Evolutionary conservation across 2,329 filamentous ascomycete species (phyloP).

Genomic region (Phaeoacremonium minimum): DNA sequence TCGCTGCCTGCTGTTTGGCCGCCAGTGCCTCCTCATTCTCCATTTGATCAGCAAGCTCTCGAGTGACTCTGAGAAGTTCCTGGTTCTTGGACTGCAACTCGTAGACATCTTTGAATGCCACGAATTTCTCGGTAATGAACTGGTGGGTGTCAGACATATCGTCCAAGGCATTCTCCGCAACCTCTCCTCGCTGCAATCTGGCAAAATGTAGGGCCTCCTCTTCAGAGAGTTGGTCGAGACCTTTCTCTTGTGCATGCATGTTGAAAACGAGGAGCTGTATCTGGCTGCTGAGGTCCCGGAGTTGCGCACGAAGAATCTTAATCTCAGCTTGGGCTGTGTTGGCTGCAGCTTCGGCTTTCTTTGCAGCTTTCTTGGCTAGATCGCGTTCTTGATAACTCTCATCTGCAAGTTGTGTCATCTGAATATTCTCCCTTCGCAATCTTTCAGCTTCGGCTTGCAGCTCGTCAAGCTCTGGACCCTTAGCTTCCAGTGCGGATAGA

Average conservation of each 20-base stretch:
- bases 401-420: slow-evolving; percentile 82
- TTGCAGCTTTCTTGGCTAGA: slow-evolving; percentile 68
- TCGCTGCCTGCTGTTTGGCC: slow-evolving; percentile 56
- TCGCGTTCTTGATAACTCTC: slow-evolving; percentile 79
- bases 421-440: slow-evolving; percentile 73
- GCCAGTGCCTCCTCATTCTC: slow-evolving; percentile 83
- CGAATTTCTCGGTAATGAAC: slow-evolving; percentile 85
- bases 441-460: slow-evolving; percentile 76
- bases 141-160: slow-evolving; percentile 81
- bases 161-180: slow-evolving; percentile 65
- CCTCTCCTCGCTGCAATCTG: slow-evolving; percentile 70
- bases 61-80: slow-evolving; percentile 75
- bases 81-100: slow-evolving; percentile 87
- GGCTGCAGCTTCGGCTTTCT: slow-evolving; percentile 74
- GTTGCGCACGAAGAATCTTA: slow-evolving; percentile 76
- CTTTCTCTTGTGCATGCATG: slow-evolving; percentile 76
- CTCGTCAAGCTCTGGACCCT: slow-evolving; percentile 84
- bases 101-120: slow-evolving; percentile 79
- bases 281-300: slow-evolving; percentile 85
- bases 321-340: slow-evolving; percentile 61
- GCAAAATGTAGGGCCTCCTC: slow-evolving; percentile 74
- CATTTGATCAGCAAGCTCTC: slow-evolving; percentile 82
- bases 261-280: slow-evolving; percentile 89
- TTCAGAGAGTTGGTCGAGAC: slow-evolving; percentile 63
- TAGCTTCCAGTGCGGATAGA: slow-evolving; percentile 77